Conservation (phyloP, 441 rosid species). For the Kokia cookei region DNA sequence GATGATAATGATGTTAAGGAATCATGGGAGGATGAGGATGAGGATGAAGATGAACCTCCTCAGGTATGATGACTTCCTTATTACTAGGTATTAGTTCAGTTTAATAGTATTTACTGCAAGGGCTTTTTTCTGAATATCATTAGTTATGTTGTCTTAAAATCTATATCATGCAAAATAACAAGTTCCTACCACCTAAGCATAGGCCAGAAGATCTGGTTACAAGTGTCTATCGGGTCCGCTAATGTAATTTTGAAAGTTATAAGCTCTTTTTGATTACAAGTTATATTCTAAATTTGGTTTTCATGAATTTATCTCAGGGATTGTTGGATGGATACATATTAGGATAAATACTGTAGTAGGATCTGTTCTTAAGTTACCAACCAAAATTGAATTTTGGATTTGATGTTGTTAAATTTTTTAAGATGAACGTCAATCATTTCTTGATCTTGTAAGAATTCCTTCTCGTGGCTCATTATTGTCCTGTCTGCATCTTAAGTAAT, state of each 20-base stretch:
- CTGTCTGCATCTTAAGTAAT: neutral
- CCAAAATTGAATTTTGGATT: neutral
- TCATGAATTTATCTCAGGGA: neutral
- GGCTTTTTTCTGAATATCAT: neutral
- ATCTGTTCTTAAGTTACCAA: neutral
- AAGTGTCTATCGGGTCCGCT: neutral
- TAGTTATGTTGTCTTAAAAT: neutral
- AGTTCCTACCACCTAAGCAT: neutral
- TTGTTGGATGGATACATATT: neutral
- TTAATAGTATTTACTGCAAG: neutral
- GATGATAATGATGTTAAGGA: slow-evolving; percentile 84
- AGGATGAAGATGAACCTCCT: slow-evolving; percentile 37
- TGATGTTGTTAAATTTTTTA: neutral
- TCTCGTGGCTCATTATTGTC: neutral
- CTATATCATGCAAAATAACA: neutral
- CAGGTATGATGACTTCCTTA: slow-evolving; percentile 38
- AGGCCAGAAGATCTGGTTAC: neutral
- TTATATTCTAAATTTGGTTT: neutral
- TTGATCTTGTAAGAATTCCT: neutral
- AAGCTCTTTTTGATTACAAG: neutral
- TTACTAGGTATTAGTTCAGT: neutral
- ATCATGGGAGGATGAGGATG: slow-evolving; percentile 99
- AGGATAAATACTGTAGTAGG: neutral
- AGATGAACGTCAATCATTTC: neutral
- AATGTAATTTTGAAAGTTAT: neutral